Conservation (phyloP, 345 rosid species). For the Gossypium australe region DNA sequence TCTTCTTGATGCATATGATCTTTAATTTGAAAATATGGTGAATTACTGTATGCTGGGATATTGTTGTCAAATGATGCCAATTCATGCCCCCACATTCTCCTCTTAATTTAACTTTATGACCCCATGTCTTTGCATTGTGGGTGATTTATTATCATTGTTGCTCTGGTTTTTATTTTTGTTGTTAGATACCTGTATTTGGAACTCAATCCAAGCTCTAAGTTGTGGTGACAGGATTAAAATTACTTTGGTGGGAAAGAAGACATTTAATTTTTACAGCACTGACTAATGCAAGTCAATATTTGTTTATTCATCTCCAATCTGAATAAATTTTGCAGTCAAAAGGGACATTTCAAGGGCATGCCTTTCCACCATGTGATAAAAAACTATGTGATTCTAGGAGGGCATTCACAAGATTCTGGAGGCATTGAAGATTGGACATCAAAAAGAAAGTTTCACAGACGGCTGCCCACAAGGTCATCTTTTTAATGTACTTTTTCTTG, state of each 20-base stretch:
- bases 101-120: neutral
- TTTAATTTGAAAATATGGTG: too few species aligned
- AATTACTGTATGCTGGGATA: neutral
- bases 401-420: slow-evolving; percentile 30
- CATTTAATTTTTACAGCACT: neutral
- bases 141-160: too few species aligned
- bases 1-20: too few species aligned
- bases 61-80: too few species aligned
- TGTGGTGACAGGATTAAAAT: neutral
- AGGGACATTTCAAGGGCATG: slow-evolving; percentile 57
- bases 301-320: neutral
- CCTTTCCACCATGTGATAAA: slow-evolving; percentile 55
- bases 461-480: slow-evolving; percentile 37
- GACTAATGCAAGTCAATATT: neutral
- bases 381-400: slow-evolving; percentile 56
- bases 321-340: slow-evolving; percentile 41
- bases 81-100: neutral
- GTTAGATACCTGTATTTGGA: neutral
- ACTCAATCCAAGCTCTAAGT: neutral
- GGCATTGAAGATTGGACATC: slow-evolving; percentile 58
- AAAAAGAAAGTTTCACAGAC: slow-evolving; percentile 35
- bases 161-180: neutral
- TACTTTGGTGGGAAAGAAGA: neutral
- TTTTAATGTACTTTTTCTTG: neutral
- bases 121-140: neutral